Conservation (phyloP, 345 rosid species). For the Kernera saxatilis region DNA sequence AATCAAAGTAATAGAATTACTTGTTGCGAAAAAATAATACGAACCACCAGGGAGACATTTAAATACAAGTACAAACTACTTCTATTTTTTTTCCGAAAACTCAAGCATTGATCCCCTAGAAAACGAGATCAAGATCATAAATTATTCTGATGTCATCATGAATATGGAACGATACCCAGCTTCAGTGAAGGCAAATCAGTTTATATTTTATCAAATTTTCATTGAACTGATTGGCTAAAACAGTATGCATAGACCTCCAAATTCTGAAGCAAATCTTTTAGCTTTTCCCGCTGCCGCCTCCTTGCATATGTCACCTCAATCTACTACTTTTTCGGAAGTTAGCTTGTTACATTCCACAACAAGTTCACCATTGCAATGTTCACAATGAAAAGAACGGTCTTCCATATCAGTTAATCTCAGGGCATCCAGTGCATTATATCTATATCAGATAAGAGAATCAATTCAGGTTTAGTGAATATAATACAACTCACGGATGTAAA, state of each 20-base stretch:
- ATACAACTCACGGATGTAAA: not conserved
- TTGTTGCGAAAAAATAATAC: not conserved
- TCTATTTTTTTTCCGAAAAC: not conserved
- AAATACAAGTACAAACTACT: not conserved
- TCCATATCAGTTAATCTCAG: constrained; percentile 51
- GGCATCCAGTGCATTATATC: constrained; percentile 91
- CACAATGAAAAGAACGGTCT: constrained; percentile 83
- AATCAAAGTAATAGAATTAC: not conserved
- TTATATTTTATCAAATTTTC: not conserved
- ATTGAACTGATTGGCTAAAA: not conserved
- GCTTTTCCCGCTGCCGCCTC: constrained; percentile 71
- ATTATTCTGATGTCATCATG: not conserved
- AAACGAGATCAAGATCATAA: not conserved
- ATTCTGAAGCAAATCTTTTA: constrained; percentile 70
- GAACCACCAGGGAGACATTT: not conserved
- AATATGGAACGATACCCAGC: not conserved
- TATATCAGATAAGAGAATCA: constrained; percentile 24
- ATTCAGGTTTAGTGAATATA: constrained; percentile 10
- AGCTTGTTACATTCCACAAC: constrained; percentile 87
- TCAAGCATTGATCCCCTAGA: not conserved
- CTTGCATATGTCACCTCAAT: constrained; percentile 89
- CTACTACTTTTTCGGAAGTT: constrained; percentile 75
- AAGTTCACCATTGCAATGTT: constrained; percentile 82
- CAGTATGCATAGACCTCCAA: constrained; percentile 49
- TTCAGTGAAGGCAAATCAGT: not conserved